Evolutionary conservation across 306 rosid species (phyloP).

Genomic region (Canavalia ensiformis): DNA sequence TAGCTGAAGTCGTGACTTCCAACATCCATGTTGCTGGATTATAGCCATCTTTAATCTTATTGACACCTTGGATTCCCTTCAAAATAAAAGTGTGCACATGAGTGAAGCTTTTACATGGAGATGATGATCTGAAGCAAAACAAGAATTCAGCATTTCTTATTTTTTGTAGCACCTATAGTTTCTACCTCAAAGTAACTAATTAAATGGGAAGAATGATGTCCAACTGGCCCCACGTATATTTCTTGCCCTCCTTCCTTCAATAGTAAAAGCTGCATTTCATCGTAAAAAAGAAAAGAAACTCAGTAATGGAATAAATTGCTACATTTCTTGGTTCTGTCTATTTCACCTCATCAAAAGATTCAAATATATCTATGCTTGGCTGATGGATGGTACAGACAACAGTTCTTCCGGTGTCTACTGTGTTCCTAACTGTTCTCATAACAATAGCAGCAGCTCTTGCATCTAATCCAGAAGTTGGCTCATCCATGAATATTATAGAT

Average conservation of each 20-base stretch:
- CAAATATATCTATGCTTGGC: conserved; percentile 77
- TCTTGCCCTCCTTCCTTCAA: conserved; percentile 65
- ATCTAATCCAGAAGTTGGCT: conserved; percentile 77
- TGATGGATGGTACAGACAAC: conserved; percentile 80
- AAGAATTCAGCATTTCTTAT: not conserved
- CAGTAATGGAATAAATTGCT: conserved; percentile 22
- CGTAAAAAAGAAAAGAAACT: conserved; percentile 29
- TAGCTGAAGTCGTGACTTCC: conserved; percentile 54
- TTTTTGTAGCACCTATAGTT: conserved; percentile 8
- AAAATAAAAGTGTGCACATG: conserved; percentile 26
- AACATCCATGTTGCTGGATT: conserved; percentile 70
- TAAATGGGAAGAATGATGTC: conserved; percentile 58
- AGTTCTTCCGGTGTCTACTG: conserved; percentile 75
- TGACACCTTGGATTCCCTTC: conserved; percentile 60
- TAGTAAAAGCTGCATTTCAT: conserved; percentile 59
- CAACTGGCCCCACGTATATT: conserved; percentile 63
- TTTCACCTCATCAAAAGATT: conserved; percentile 73
- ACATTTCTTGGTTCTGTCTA: not conserved
- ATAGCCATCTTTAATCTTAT: conserved; percentile 58
- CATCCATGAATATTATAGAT: conserved; percentile 78
- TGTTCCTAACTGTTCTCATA: conserved; percentile 75
- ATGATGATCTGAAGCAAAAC: not conserved
- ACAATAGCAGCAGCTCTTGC: conserved; percentile 79
- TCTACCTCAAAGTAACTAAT: conserved; percentile 61
- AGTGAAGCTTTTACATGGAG: conserved; percentile 1